Evolutionary conservation across 768 basidiomycete genomes (phyloP).

Genomic region (Kondoa subrosea): DNA sequence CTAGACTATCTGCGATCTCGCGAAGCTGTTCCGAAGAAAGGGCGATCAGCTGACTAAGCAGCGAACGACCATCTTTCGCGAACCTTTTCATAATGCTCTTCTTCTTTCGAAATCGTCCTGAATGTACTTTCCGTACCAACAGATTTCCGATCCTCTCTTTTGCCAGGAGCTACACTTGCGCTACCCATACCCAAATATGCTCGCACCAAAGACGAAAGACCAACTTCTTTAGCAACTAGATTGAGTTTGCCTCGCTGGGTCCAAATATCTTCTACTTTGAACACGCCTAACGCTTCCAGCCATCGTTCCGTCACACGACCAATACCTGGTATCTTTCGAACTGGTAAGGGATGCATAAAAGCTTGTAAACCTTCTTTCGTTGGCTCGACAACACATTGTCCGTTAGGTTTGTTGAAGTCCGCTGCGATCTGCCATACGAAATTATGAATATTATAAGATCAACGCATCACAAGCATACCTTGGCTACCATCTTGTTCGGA

Average conservation of each 20-base stretch:
- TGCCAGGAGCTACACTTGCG: conserved; percentile 57
- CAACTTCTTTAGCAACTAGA: conserved; percentile 70
- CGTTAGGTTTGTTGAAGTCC: conserved; percentile 22
- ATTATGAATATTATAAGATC: background rate
- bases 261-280: conserved; percentile 59
- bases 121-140: conserved; percentile 72
- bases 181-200: conserved; percentile 74
- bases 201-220: conserved; percentile 53
- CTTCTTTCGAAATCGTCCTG: background rate
- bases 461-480: conserved; percentile 39
- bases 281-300: conserved; percentile 47
- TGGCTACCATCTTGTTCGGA: conserved; percentile 90
- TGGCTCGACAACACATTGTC: conserved; percentile 22
- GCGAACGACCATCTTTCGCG: background rate
- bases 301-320: conserved; percentile 79
- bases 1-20: conserved; percentile 64
- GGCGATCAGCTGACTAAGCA: background rate
- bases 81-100: background rate
- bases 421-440: conserved; percentile 19
- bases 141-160: conserved; percentile 70
- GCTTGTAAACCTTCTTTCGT: conserved; percentile 20
- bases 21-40: conserved; percentile 48
- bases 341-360: conserved; percentile 22
- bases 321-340: conserved; percentile 34
- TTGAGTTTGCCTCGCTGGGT: conserved; percentile 52